phyloP scores from a whole-genome alignment of 257 asterid genomes.

The Penstemon barbatus region DNA sequence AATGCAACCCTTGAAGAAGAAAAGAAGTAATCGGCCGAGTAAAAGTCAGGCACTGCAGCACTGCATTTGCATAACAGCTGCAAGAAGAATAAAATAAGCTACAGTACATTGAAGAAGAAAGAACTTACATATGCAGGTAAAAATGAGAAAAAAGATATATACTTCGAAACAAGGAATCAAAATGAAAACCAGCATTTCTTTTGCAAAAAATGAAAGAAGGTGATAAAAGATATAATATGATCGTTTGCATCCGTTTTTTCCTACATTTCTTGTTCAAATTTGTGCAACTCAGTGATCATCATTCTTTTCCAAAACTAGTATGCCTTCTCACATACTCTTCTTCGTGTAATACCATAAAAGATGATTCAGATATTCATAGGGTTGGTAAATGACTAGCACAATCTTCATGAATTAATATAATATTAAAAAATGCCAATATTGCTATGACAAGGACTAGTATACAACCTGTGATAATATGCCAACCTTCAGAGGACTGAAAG shows the following conservation, averaged over 20 bases:
- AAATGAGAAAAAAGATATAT: background rate
- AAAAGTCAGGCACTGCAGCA: constrained; percentile 63
- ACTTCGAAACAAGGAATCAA: background rate
- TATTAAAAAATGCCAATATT: background rate
- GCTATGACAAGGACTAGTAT: background rate
- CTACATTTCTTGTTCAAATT: background rate
- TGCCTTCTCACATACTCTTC: constrained; percentile 13
- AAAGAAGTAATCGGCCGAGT: constrained; percentile 55
- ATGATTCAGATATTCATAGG: background rate
- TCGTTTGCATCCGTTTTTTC: background rate
- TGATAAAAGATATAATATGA: background rate
- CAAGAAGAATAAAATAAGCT: constrained; percentile 29
- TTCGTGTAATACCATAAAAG: background rate
- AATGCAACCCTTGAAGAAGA: constrained; percentile 59
- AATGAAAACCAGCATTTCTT: constrained; percentile 1
- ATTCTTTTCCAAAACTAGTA: background rate
- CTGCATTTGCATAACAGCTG: constrained; percentile 77
- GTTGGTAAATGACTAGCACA: background rate
- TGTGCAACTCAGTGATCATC: background rate
- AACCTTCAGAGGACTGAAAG: constrained; percentile 11
- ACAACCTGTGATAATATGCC: constrained; percentile 10
- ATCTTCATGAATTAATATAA: background rate
- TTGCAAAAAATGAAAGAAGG: background rate
- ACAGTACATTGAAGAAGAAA: constrained; percentile 18
- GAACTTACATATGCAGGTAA: background rate